Evolutionary conservation across 2,329 filamentous ascomycete genomes (phyloP).

Genomic region (Hypomyces rosellus): DNA sequence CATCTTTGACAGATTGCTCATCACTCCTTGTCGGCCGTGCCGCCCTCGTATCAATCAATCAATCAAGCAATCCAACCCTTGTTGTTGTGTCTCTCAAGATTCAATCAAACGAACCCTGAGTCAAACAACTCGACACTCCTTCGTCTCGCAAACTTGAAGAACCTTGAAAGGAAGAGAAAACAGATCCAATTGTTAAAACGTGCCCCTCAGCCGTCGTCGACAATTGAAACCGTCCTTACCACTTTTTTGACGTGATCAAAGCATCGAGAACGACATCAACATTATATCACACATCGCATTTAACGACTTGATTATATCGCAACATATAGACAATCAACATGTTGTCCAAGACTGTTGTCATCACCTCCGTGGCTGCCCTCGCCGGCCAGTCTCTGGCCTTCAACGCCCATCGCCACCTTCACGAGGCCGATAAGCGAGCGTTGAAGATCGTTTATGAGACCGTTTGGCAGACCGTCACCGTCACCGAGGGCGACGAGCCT

Average conservation of each 20-base stretch:
- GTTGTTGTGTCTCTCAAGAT: background rate
- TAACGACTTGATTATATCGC: constrained; percentile 1
- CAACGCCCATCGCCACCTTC: constrained; percentile 36
- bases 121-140: too few relatives aligned
- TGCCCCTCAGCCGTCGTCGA: too few relatives aligned
- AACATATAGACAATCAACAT: constrained; percentile 26
- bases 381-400: constrained; percentile 38
- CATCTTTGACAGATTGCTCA: constrained; percentile 48
- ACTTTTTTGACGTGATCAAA: background rate
- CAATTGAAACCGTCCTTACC: background rate
- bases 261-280: constrained; percentile 11
- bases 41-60: constrained; percentile 6
- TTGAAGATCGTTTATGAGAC: constrained; percentile 35
- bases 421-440: constrained; percentile 27
- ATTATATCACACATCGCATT: background rate
- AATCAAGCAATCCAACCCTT: background rate
- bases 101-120: background rate
- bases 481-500: constrained; percentile 21
- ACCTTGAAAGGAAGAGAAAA: too few relatives aligned
- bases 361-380: constrained; percentile 38
- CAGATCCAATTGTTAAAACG: too few relatives aligned
- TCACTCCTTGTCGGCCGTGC: constrained; percentile 30
- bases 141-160: too few relatives aligned
- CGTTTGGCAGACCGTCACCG: constrained; percentile 33
- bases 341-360: constrained; percentile 36